These are phyloP conservation scores for Fusarium caatingaense DNA, from an alignment of 2,329 filamentous ascomycete genomes.

Conservation along the genomic window DNA sequence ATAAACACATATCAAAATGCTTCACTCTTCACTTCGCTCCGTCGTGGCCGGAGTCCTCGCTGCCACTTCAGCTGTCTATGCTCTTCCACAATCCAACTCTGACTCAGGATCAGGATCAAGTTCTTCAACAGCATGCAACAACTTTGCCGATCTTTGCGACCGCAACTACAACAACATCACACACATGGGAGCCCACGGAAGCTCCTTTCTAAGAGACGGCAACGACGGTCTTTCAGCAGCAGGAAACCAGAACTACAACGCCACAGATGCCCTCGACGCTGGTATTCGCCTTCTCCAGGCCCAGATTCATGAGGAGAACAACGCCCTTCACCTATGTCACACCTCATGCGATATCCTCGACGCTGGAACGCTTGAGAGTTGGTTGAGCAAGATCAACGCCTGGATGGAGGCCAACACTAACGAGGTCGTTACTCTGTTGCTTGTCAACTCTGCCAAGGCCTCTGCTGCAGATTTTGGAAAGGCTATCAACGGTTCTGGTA, in stretches of 20 bases:
- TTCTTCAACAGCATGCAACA: constrained; percentile 74
- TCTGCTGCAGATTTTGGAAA: constrained; percentile 64
- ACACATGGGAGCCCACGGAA: constrained; percentile 81
- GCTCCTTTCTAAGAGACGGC: constrained; percentile 75
- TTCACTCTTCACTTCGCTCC: constrained; percentile 43
- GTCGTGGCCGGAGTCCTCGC: constrained; percentile 36
- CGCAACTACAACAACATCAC: constrained; percentile 80
- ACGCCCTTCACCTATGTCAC: constrained; percentile 76
- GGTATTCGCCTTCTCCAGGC: constrained; percentile 78
- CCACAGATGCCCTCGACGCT: constrained; percentile 75
- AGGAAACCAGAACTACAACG: constrained; percentile 81
- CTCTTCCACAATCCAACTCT: constrained; percentile 42
- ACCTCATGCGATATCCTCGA: constrained; percentile 74
- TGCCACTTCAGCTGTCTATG: constrained; percentile 39
- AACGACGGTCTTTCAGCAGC: constrained; percentile 68
- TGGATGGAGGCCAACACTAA: constrained; percentile 78
- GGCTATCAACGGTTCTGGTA: constrained; percentile 67
- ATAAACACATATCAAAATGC: constrained; percentile 21
- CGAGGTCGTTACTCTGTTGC: constrained; percentile 79
- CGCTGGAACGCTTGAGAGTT: constrained; percentile 72
- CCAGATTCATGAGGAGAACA: constrained; percentile 74
- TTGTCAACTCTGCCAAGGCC: constrained; percentile 76
- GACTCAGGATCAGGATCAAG: constrained; percentile 31
- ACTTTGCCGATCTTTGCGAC: constrained; percentile 78
- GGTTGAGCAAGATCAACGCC: constrained; percentile 71